phyloP scores from a whole-genome alignment of 2,329 filamentous ascomycete species.

The Ophioceras dolichostomum region DNA sequence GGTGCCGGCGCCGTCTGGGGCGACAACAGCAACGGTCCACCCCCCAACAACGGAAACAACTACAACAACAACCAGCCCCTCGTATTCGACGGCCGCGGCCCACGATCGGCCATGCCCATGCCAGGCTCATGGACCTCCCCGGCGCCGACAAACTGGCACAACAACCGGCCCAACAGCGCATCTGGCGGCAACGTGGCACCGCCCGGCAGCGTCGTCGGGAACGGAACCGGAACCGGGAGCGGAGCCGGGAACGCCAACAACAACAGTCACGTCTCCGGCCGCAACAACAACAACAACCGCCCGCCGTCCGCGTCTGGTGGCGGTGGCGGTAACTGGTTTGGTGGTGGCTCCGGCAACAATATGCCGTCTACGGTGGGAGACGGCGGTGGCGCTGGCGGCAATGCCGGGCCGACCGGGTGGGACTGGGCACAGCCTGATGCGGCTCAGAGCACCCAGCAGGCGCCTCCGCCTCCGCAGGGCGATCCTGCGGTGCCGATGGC shows the following conservation, averaged over 20 bases:
- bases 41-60: background rate
- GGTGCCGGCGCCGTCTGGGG: background rate
- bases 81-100: background rate
- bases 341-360: background rate
- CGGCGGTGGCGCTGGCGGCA: background rate
- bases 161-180: too few species aligned
- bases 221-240: too few species aligned
- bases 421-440: conserved; percentile 7
- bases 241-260: too few species aligned
- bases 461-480: too few species aligned
- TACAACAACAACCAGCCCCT: conserved; percentile 1
- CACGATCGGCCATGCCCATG: too few species aligned
- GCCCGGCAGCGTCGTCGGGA: too few species aligned
- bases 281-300: conserved; percentile 1
- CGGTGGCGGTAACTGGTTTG: background rate
- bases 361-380: conserved; percentile 1
- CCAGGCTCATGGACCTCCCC: too few species aligned
- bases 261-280: too few species aligned
- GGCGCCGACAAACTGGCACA: too few species aligned
- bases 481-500: too few species aligned
- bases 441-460: conserved; percentile 8
- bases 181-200: too few species aligned
- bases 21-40: background rate
- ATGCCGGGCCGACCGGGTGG: background rate
- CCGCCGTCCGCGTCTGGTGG: too few species aligned